A percentile compares a stretch with the other conserved stretches of the same genome.
phyloP scores from a whole-genome alignment of 805 yeast genomes.

The Metschnikowia drakensbergensis region DNA sequence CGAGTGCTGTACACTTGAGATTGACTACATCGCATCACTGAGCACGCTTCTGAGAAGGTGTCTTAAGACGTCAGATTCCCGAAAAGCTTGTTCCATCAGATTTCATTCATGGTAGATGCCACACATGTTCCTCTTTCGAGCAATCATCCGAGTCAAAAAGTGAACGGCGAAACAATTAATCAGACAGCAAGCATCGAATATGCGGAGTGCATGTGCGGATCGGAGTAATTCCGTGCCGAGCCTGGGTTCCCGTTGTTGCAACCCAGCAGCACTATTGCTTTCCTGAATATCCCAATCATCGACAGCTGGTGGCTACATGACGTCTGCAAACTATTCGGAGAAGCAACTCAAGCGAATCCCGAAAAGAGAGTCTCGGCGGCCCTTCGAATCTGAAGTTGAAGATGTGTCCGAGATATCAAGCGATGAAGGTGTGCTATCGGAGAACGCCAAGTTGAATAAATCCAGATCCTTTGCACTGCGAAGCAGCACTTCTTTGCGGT shows the following conservation, averaged over 20 bases:
- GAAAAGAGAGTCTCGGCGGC: slow-evolving; percentile 5
- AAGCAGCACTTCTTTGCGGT: background rate
- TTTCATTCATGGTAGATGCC: too few species aligned
- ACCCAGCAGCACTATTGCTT: background rate
- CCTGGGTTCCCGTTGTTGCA: background rate
- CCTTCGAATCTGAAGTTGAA: slow-evolving; percentile 8
- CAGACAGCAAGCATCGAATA: background rate
- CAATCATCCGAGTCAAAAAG: background rate
- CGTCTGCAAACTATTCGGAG: background rate
- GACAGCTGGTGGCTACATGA: background rate
- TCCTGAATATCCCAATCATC: background rate
- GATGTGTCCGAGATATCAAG: background rate
- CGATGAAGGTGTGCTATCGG: background rate
- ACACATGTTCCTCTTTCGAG: too few species aligned
- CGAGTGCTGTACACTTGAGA: background rate
- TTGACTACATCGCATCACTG: too few species aligned
- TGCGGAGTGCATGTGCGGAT: slow-evolving; percentile 1
- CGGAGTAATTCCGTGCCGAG: background rate
- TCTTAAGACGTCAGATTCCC: too few species aligned
- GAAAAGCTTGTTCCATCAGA: too few species aligned
- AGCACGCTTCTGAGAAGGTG: too few species aligned
- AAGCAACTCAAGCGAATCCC: slow-evolving; percentile 10
- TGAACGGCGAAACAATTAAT: background rate
- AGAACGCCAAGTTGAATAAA: background rate
- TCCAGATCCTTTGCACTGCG: background rate